Base-by-base conservation (phyloP, 495 filamentous ascomycete genomes). In the Neohortaea acidophila region DNA sequence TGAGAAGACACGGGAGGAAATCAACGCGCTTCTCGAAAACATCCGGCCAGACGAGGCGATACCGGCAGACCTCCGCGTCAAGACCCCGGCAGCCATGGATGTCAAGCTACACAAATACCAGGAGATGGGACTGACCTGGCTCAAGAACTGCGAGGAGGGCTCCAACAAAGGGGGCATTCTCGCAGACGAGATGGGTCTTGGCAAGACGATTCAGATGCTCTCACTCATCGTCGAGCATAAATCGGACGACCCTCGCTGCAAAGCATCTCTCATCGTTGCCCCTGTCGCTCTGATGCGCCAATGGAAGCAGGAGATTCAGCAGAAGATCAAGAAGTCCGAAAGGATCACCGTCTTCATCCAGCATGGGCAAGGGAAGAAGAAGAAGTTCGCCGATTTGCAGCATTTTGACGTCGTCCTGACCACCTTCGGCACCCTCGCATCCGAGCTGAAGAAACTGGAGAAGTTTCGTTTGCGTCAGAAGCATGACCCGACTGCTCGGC, bases 141-240 rank as follows among this genome's bases (percentile, higher is more conserved):
- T 92, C 64, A 79, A 75, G 49, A 65, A 72, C 5, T 84, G 81
- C 68, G 85, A 94, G 56, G 71, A 79, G 33, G 72, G 77, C 11
- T 66, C 61, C 2, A 80, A 79, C 41, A 83, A 79, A 48, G 85
- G 85, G 25, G 84, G 84, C 9, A 84, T 93, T 45, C 67, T 89
- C 32, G 84, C 81, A 3, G 83, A 92, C 52, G 84, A 86, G 35
- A 97, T 97, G 89, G 89, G 89, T 9, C 66, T 97, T 8, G 89
- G 89, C 15, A 97, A 97, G 62, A 97, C 89, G 1, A 79, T 97
- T 33, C 81, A 86, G 45, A 74, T 84, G 12, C 65, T 97, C 17
- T 76, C 89, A 2, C 67, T 97, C 22, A 81, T 97, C 44, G 66
- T 87, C 1, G 69, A 74, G n/a, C 66, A 74, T 19, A 74, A 69